phyloP scores from a whole-genome alignment of 192 early-diverging fungal species.

The Mortierella antarctica region DNA sequence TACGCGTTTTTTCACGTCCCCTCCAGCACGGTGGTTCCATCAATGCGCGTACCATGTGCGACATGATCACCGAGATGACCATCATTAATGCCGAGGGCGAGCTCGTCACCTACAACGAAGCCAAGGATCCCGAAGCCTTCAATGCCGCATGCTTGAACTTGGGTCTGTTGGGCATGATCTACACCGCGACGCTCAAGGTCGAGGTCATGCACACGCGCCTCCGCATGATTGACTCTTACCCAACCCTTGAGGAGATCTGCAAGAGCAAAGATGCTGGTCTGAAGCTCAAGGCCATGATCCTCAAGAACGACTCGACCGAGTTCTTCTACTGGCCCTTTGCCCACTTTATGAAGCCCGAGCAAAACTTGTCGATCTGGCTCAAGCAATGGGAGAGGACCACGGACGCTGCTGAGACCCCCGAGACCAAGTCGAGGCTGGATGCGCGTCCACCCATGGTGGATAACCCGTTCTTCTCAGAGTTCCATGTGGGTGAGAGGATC shows the following conservation, averaged over 20 bases:
- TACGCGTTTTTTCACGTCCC: neutral
- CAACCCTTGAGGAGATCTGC: slow-evolving; percentile 1
- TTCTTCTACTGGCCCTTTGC: slow-evolving; percentile 58
- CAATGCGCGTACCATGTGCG: slow-evolving; percentile 19
- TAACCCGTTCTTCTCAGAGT: slow-evolving; percentile 30
- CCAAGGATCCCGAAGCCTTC: slow-evolving; percentile 30
- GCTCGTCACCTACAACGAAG: slow-evolving; percentile 35
- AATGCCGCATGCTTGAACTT: slow-evolving; percentile 42
- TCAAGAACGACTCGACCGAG: slow-evolving; percentile 30
- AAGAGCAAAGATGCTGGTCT: slow-evolving; percentile 6
- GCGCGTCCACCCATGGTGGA: slow-evolving; percentile 14
- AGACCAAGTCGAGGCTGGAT: neutral
- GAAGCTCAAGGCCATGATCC: slow-evolving; percentile 14
- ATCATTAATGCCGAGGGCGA: slow-evolving; percentile 34
- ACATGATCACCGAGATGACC: slow-evolving; percentile 35
- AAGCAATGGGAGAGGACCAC: slow-evolving; percentile 46
- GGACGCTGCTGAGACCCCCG: slow-evolving; percentile 1
- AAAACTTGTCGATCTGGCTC: slow-evolving; percentile 44
- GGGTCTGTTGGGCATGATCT: slow-evolving; percentile 55
- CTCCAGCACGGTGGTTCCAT: slow-evolving; percentile 23
- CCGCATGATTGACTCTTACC: slow-evolving; percentile 27
- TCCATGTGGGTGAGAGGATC: slow-evolving; percentile 7
- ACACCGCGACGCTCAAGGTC: slow-evolving; percentile 45
- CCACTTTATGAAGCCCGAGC: slow-evolving; percentile 5
- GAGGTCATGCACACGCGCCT: slow-evolving; percentile 34